A percentile compares a stretch with the other conserved stretches of the same genome.
Conservation (phyloP, 768 basidiomycete genomes). For the Boletus speciosus region DNA sequence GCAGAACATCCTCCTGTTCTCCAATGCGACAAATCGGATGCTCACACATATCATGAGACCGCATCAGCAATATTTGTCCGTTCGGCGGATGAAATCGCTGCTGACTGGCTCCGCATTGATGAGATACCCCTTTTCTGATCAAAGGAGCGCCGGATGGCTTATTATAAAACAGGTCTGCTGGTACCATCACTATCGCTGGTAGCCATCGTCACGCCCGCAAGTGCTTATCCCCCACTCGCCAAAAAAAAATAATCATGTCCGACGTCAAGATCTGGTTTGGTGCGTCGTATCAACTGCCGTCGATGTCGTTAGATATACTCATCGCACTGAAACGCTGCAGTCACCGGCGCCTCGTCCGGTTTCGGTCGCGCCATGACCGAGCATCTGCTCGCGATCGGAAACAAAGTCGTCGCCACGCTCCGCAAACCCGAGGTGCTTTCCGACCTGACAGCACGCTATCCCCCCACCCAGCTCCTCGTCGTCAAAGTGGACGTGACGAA, state of each 20-base stretch:
- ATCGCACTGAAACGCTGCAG: constrained; percentile 1
- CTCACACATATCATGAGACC: too few species aligned
- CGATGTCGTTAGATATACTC: neutral
- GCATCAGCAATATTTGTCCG: too few species aligned
- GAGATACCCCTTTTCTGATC: neutral
- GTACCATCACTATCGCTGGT: too few species aligned
- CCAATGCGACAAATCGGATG: too few species aligned
- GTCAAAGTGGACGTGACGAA: constrained; percentile 33
- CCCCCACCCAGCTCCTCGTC: constrained; percentile 26
- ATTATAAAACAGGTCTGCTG: neutral
- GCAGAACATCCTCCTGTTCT: too few species aligned
- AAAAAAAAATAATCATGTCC: constrained; percentile 7
- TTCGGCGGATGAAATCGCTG: neutral
- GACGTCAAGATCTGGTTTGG: constrained; percentile 19
- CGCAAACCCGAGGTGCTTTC: constrained; percentile 35
- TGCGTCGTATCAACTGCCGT: neutral
- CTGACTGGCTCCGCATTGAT: neutral
- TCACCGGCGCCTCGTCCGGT: constrained; percentile 38
- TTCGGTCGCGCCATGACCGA: constrained; percentile 37
- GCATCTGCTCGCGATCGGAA: constrained; percentile 32
- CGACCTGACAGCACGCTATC: constrained; percentile 24
- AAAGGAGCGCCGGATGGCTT: neutral
- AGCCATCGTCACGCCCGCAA: too few species aligned
- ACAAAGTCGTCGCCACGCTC: constrained; percentile 42
- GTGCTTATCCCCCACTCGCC: neutral